phyloP scores from a whole-genome alignment of 1,139 yeast species.

The Kluyveromyces marxianus region DNA sequence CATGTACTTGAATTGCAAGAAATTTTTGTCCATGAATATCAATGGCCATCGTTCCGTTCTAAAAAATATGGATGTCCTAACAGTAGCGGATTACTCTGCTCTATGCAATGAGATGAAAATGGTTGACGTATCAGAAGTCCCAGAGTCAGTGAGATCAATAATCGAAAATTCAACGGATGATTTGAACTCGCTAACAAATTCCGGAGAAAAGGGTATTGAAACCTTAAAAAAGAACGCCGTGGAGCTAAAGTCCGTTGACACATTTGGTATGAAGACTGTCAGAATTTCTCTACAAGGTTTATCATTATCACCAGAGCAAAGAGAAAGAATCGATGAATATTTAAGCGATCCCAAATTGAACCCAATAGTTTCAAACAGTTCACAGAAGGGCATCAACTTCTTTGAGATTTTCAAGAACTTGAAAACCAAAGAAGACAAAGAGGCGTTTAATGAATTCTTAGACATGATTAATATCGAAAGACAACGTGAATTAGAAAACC shows the following conservation, averaged over 20 bases:
- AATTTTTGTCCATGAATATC: constrained; percentile 22
- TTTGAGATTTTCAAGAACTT: constrained; percentile 54
- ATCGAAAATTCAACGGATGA: constrained; percentile 43
- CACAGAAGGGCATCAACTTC: constrained; percentile 46
- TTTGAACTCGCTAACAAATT: background rate
- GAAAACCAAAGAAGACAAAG: constrained; percentile 44
- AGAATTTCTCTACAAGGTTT: constrained; percentile 74
- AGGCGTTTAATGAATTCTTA: constrained; percentile 53
- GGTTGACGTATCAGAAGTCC: constrained; percentile 17
- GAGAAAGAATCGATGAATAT: constrained; percentile 33
- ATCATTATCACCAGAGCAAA: constrained; percentile 26
- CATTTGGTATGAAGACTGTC: constrained; percentile 74
- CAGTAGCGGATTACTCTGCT: constrained; percentile 49
- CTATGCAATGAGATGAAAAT: constrained; percentile 13
- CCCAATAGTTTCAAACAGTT: constrained; percentile 28
- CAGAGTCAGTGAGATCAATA: constrained; percentile 29
- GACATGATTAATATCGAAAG: constrained; percentile 67
- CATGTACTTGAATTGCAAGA: constrained; percentile 8
- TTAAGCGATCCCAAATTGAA: constrained; percentile 33
- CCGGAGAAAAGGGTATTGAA: constrained; percentile 18
- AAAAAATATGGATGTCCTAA: constrained; percentile 60
- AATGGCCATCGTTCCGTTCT: constrained; percentile 37
- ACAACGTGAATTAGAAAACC: constrained; percentile 66
- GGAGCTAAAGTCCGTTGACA: constrained; percentile 59
- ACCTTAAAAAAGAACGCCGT: constrained; percentile 47